Base-by-base conservation (phyloP, 2,329 filamentous ascomycete genomes). In the Aspergillus sp. region DNA sequence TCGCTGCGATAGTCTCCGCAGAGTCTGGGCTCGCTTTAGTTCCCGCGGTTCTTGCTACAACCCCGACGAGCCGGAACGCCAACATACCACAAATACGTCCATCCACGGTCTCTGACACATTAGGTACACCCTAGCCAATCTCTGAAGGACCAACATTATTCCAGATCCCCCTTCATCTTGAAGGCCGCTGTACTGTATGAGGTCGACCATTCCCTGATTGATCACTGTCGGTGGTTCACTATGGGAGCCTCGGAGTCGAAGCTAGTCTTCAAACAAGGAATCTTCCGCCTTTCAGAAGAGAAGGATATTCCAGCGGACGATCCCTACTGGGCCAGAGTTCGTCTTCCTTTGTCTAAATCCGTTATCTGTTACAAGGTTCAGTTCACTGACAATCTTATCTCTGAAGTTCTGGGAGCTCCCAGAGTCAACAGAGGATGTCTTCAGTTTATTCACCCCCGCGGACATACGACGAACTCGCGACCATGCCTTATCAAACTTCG, bases 181-280 rank as follows among this genome's bases (percentile, higher is more conserved):
- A 19, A 19, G 19, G 19, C 19, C 19, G 19, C 19, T 19, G n/a
- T 39, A 40, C 55, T 59, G 48, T 46, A 62, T 63, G 61, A 59
- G 40, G 50, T 50, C 46, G 44, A 43, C 39, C 46, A 35, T 40
- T 42, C 47, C 44, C 48, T 62, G 51, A 64, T 51, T 44, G 46
- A 64, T 50, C 44, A 45, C 48, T 51, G 50, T 43, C 46, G 44
- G 46, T 53, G 48, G 53, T 49, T 59, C 54, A 64, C 60, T 44
- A 98, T 98, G 93, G 93, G 93, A 70, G 91, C 91, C 65, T 96
- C 91, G 71, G 91, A 97, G 74, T 97, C 91, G 61, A 97, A 97
- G 79, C 83, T 97, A 64, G 89, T 91, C 64, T 97, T 98, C 79
- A 97, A 96, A 73, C 88, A 95, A 72, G 91, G 90, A 71, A 95